These are phyloP conservation scores for Elongisporangium undulatum DNA, from an alignment of 352 stramenopile genomes.

Conservation along the genomic window DNA sequence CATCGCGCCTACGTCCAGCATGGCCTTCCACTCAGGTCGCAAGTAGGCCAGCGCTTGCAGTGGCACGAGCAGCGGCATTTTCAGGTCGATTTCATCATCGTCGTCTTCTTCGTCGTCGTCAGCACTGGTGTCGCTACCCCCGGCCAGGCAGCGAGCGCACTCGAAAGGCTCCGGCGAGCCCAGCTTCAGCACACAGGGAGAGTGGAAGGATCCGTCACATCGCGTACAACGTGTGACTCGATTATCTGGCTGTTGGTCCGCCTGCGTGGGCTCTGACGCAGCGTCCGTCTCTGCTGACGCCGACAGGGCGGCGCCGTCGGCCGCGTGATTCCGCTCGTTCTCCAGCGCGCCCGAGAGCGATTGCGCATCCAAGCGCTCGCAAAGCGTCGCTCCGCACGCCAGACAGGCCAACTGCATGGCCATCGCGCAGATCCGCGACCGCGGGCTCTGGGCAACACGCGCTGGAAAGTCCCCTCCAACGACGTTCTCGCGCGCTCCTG, in stretches of 20 bases:
- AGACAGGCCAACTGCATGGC: slow-evolving; percentile 44
- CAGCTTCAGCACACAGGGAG: slow-evolving; percentile 19
- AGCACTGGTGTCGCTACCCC: not conserved
- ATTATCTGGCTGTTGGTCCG: not conserved
- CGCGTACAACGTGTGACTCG: slow-evolving; percentile 19
- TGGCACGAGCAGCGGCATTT: slow-evolving; percentile 31
- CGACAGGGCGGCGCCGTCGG: not conserved
- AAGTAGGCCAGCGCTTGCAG: slow-evolving; percentile 19
- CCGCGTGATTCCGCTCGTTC: slow-evolving; percentile 9
- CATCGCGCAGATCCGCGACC: not conserved
- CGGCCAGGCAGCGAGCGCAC: slow-evolving; percentile 17
- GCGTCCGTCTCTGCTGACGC: slow-evolving; percentile 5
- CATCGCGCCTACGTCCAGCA: not conserved
- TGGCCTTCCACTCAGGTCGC: not conserved
- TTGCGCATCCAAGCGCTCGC: slow-evolving; percentile 6
- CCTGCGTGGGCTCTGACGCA: not conserved
- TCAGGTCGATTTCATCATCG: not conserved
- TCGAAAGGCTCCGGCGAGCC: slow-evolving; percentile 5
- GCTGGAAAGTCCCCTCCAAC: not conserved
- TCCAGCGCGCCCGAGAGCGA: not conserved
- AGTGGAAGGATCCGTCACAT: slow-evolving; percentile 45
- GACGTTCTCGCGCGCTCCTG: not conserved
- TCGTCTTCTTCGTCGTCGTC: not conserved
- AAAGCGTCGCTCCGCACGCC: slow-evolving; percentile 25
- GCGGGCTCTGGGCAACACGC: not conserved